Percentiles rank a stretch among this genome's conserved stretches.
Conservation (phyloP, 305 asterid genomes). For the Solanum chacoense region DNA sequence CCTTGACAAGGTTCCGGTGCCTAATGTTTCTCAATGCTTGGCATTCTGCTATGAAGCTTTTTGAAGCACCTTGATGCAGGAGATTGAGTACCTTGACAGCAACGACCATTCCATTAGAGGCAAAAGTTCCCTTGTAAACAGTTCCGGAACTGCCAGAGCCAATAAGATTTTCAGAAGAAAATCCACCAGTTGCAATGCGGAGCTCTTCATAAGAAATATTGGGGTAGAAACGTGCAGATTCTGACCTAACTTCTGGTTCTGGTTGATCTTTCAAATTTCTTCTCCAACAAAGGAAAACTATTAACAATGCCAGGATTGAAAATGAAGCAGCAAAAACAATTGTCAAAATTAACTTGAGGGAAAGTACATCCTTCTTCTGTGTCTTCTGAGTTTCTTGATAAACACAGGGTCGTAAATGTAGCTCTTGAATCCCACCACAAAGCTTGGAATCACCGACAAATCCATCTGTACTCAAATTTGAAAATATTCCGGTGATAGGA, state of each 20-base stretch:
- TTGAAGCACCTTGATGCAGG: conserved; percentile 19
- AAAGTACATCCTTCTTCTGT: neutral
- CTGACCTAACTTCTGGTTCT: neutral
- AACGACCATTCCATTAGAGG: conserved; percentile 9
- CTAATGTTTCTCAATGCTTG: conserved; percentile 25
- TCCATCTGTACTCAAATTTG: conserved; percentile 8
- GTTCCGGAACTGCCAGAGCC: conserved; percentile 23
- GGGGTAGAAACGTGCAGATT: conserved; percentile 1
- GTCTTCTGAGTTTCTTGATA: conserved; percentile 10
- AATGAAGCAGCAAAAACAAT: neutral
- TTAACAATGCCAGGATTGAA: neutral
- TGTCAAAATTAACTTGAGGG: neutral
- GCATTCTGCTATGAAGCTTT: conserved; percentile 30
- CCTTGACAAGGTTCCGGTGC: conserved; percentile 25
- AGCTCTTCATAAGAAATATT: conserved; percentile 21
- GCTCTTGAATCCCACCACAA: conserved; percentile 19
- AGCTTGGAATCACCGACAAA: conserved; percentile 15
- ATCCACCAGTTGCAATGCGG: conserved; percentile 17
- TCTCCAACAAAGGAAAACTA: neutral
- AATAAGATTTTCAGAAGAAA: conserved; percentile 19
- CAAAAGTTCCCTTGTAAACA: conserved; percentile 18
- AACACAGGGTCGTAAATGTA: conserved; percentile 13
- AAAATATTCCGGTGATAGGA: conserved; percentile 18
- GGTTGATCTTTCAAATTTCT: neutral
- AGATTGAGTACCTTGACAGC: conserved; percentile 32